Conservation (phyloP, 2,329 filamentous ascomycete species). For the Reticulascus tulasneorum region DNA sequence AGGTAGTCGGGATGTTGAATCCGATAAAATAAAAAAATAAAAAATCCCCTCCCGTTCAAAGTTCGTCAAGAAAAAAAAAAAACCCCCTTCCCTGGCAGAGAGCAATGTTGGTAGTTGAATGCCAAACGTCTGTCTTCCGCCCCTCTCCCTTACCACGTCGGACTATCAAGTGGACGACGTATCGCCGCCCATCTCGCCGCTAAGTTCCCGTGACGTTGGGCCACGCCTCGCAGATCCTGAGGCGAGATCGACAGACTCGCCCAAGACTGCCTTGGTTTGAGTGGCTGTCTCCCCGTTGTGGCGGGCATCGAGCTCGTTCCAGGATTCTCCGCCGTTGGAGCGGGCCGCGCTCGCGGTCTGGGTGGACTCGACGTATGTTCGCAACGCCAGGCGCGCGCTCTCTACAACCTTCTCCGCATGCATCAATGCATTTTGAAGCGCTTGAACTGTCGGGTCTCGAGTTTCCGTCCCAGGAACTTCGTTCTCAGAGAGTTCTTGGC, state of each 20-base stretch:
- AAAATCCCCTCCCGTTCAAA: too few species aligned
- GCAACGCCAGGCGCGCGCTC: conserved; percentile 39
- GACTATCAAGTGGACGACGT: conserved; percentile 26
- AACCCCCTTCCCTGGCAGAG: too few species aligned
- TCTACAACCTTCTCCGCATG: conserved; percentile 45
- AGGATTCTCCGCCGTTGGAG: conserved; percentile 7
- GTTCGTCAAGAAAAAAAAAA: conserved; percentile 10
- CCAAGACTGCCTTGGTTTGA: too few species aligned
- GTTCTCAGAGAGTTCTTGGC: too few species aligned
- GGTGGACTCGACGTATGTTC: conserved; percentile 28
- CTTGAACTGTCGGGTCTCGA: conserved; percentile 37
- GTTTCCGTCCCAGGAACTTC: too few species aligned
- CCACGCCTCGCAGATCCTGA: conserved; percentile 33
- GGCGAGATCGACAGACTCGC: too few species aligned
- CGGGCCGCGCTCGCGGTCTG: conserved; percentile 14
- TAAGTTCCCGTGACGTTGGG: conserved; percentile 50
- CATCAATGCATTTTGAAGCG: conserved; percentile 37
- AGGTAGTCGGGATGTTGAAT: conserved; percentile 13
- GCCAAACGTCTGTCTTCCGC: background rate
- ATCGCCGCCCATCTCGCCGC: conserved; percentile 61
- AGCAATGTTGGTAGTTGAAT: conserved; percentile 6
- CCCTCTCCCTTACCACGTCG: background rate
- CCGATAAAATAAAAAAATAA: conserved; percentile 10
- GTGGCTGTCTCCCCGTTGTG: too few species aligned
- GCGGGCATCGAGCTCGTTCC: too few species aligned